Base-by-base conservation (phyloP, 805 yeast genomes). In the Allodekkera sacchari region DNA sequence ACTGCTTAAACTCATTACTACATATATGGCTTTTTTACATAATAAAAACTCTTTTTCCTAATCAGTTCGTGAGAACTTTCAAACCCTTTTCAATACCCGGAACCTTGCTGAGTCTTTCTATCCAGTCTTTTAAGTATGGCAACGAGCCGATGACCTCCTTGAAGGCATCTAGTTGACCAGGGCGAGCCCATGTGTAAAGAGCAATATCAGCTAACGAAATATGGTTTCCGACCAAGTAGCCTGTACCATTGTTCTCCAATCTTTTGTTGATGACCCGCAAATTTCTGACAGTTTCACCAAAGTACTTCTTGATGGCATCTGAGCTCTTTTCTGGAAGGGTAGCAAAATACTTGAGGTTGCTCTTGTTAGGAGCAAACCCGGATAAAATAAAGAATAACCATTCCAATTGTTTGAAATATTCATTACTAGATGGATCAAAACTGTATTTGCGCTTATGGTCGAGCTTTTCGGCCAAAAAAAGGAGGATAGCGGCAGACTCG, bases 21-120 rank as follows among this genome's bases (percentile, higher is more conserved):
- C n/a, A n/a, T n/a, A n/a, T n/a, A n/a, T n/a, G n/a, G n/a, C n/a
- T n/a, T n/a, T n/a, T n/a, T n/a, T n/a, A n/a, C n/a, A n/a, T n/a
- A n/a, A n/a, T n/a, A n/a, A n/a, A n/a, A n/a, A n/a, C n/a, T n/a
- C n/a, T n/a, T n/a, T n/a, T n/a, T n/a, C n/a, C n/a, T n/a, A n/a
- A n/a, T 20, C 22, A 20, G 11, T 20, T 8, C 11, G 8, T 20
- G 11, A 20, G 11, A 20, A 11, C 22, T 9, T 20, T 20, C 10
- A n/a, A n/a, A 28, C 67, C 68, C 27, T 41, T 52, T 38, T 48
- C 32, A 19, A 65, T 53, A 13, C 49, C 98, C 12, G 97, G 96
- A 37, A 88, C 70, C 44, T 68, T 74, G 26, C 96, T 74, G 29
- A 92, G 96, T 39, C 83, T 69, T 67, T 89, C 97, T 46, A 92